These are phyloP conservation scores for Cryptococcus amylolentus DNA, from an alignment of 1,284 basidiomycete genomes.

Conservation along the genomic window DNA sequence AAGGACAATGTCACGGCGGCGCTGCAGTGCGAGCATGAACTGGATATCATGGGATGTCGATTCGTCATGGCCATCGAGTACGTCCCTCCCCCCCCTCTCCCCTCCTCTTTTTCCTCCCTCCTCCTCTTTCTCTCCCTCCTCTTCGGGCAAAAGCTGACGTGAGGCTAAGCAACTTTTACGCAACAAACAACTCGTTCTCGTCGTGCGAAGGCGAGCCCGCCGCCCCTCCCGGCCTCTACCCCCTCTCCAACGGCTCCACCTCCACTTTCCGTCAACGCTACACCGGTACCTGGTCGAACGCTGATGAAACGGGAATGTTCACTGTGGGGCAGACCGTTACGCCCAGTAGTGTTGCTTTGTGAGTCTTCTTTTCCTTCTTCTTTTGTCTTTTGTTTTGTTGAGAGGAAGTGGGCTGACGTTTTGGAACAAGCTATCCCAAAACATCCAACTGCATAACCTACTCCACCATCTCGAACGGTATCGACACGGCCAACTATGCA, in stretches of 20 bases:
- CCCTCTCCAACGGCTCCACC: constrained; percentile 36
- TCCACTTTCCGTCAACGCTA: constrained; percentile 51
- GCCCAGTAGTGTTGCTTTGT: constrained; percentile 34
- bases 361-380: background rate
- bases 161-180: constrained; percentile 27
- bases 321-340: constrained; percentile 43
- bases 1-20: constrained; percentile 37
- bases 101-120: background rate
- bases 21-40: constrained; percentile 45
- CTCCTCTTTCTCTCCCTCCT: background rate
- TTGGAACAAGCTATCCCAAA: constrained; percentile 31
- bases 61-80: constrained; percentile 49
- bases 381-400: background rate
- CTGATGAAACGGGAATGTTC: constrained; percentile 19
- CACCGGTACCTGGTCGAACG: constrained; percentile 42
- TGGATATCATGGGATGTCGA: constrained; percentile 49
- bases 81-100: no score
- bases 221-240: constrained; percentile 48
- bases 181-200: constrained; percentile 45
- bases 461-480: constrained; percentile 46
- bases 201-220: constrained; percentile 50
- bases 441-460: constrained; percentile 49
- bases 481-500: constrained; percentile 36
- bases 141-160: no score
- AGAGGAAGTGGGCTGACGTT: background rate